Percentiles rank a stretch among this genome's conserved stretches.
Conservation (phyloP, 352 stramenopile genomes). For the Thraustotheca clavata region DNA sequence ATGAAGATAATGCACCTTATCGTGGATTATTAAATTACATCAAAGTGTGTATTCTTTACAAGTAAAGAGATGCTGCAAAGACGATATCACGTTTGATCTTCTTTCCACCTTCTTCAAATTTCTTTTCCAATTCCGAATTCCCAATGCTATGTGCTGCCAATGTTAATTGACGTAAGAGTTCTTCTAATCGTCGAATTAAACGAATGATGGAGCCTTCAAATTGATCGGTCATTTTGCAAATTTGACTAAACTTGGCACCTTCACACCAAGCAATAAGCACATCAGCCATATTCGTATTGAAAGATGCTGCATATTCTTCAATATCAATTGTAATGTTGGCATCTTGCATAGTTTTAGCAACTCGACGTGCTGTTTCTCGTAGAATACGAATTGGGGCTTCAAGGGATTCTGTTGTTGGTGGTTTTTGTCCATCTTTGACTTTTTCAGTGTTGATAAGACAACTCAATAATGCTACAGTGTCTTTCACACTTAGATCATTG, state of each 20-base stretch:
- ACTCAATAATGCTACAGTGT: conserved; percentile 93
- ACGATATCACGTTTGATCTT: conserved; percentile 99
- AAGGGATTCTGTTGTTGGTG: conserved; percentile 67
- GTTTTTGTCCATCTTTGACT: conserved; percentile 82
- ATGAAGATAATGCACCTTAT: no score
- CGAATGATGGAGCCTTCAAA: conserved; percentile 99
- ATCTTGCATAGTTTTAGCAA: conserved; percentile 88
- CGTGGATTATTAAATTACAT: no score
- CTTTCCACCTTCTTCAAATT: conserved; percentile 96
- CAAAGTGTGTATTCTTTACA: no score
- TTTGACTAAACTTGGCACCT: conserved; percentile 97
- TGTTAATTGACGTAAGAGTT: conserved; percentile 95
- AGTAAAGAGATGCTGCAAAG: conserved; percentile 98
- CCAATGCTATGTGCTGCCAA: conserved; percentile 95
- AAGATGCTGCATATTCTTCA: conserved; percentile 96
- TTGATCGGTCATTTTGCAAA: conserved; percentile 96
- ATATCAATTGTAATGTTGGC: conserved; percentile 92
- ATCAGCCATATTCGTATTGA: conserved; percentile 98
- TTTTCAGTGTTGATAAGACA: conserved; percentile 96
- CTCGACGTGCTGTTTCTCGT: conserved; percentile 88
- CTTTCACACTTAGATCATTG: conserved; percentile 96
- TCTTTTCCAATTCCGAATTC: conserved; percentile 94
- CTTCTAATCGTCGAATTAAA: conserved; percentile 93
- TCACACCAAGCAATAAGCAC: conserved; percentile 96
- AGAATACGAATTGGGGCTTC: conserved; percentile 89